Conservation (phyloP, 257 asterid species). For the Solanum dulcamara region DNA sequence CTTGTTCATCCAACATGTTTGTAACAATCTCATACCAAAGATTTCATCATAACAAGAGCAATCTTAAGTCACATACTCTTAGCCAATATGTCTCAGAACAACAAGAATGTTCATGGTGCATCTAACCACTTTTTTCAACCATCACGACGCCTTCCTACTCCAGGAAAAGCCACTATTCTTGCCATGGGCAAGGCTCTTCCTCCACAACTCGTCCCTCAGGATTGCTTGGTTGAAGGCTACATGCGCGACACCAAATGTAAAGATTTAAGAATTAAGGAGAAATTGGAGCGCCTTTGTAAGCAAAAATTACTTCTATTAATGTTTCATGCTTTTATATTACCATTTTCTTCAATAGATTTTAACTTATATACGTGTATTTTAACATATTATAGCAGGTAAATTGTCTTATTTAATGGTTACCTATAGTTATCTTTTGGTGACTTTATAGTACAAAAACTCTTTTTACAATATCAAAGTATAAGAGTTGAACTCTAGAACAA, state of each 20-base stretch:
- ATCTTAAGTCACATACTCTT: neutral
- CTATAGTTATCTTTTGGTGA: neutral
- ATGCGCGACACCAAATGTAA: slow-evolving; percentile 71
- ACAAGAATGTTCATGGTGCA: slow-evolving; percentile 12
- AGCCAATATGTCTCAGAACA: slow-evolving; percentile 31
- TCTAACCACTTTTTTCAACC: neutral
- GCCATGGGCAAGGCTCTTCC: slow-evolving; percentile 88
- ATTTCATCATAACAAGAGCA: neutral
- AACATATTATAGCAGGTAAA: neutral
- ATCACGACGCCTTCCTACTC: slow-evolving; percentile 30
- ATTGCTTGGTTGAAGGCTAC: slow-evolving; percentile 74
- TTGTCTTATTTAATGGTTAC: neutral
- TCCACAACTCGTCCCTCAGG: slow-evolving; percentile 73
- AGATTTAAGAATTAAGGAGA: slow-evolving; percentile 64
- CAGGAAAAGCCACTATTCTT: slow-evolving; percentile 73
- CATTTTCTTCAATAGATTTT: neutral
- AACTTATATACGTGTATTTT: neutral
- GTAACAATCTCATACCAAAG: slow-evolving; percentile 17
- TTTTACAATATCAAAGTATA: neutral
- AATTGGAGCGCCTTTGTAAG: slow-evolving; percentile 72
- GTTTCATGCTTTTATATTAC: neutral
- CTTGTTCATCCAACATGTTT: neutral
- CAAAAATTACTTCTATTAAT: neutral
- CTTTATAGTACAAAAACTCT: neutral
- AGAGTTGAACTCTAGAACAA: neutral